Base-by-base conservation (phyloP, 345 rosid species). In the Eucalyptus globulus region DNA sequence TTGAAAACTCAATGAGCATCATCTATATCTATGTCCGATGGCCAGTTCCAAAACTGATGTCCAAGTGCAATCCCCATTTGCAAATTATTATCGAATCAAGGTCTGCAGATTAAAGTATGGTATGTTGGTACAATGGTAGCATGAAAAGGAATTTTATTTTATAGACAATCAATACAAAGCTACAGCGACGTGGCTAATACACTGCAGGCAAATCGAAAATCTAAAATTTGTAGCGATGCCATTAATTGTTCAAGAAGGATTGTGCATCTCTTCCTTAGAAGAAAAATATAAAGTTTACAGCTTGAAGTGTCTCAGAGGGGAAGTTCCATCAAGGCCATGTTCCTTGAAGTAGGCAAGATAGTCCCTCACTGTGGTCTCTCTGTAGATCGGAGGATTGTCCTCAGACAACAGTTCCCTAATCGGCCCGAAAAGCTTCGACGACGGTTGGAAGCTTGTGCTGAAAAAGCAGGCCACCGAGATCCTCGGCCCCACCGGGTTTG, bases 401-500 rank as follows among this genome's bases (percentile, higher is more conserved):
- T 93, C 92, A 4, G 94, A 93, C 54, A 93, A 31, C 58, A 94
- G 34, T 24, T 94, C 93, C 44, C 88, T 88, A 27, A 94, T 94
- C 9, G 93, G 93, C 4, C 93, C 93, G 21, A 89, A 89, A 47
- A 76, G 43, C 86, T 89, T 91, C 3, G 58, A 49, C 8, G 81
- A 88, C 14, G 72, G 92, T 83, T 51, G 27, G 51, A 88, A 43
- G 85, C 27, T 5, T 7, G 91, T 87, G 85, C 86, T 88, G 86
- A 92, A 93, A 37, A 93, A 92, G 80, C 91, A 87, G 14, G 95
- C 93, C 87, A 92, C 91, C 3, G 94, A 94, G n/a, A 93, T 86
- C 72, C 95, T 87, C 2, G 93, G 92, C 5, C 91, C 91, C 11
- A 37, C 76, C 14, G 19, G 15, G 65, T 90, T 94, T 5, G 94